Evolutionary conservation across 2,329 filamentous ascomycete species (phyloP).

Genomic region (Aspergillus aculeatus): DNA sequence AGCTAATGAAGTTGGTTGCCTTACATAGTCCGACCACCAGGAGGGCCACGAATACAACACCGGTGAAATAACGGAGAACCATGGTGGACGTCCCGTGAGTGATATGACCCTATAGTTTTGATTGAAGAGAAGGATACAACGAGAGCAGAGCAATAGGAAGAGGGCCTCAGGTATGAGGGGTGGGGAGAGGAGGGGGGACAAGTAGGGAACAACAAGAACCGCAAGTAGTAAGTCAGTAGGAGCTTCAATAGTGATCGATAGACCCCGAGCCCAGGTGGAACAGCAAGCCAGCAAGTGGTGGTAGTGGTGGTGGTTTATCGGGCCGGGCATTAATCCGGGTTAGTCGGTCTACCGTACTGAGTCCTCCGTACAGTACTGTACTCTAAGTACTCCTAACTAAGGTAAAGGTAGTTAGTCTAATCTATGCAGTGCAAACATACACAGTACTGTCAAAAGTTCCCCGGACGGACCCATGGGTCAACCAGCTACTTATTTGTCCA

Average conservation of each 20-base stretch:
- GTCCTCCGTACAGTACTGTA: too few relatives aligned
- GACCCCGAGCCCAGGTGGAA: slow-evolving; percentile 8
- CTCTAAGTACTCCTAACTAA: too few relatives aligned
- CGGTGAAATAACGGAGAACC: slow-evolving; percentile 70
- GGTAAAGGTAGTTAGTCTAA: slow-evolving; percentile 5
- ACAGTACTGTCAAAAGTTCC: slow-evolving; percentile 18
- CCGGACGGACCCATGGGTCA: slow-evolving; percentile 29
- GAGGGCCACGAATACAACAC: slow-evolving; percentile 67
- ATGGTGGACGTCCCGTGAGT: slow-evolving; percentile 49
- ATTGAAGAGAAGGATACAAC: slow-evolving; percentile 17
- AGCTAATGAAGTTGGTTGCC: slow-evolving; percentile 33
- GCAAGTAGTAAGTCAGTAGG: slow-evolving; percentile 3
- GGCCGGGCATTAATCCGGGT: slow-evolving; percentile 34
- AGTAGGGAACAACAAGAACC: slow-evolving; percentile 14
- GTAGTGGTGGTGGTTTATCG: slow-evolving; percentile 13
- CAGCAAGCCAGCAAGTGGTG: slow-evolving; percentile 14
- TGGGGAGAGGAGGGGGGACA: slow-evolving; percentile 5
- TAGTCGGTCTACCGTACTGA: too few relatives aligned
- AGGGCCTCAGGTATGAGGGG: slow-evolving; percentile 16
- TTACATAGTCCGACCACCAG: slow-evolving; percentile 76
- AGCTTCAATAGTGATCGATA: slow-evolving; percentile 15
- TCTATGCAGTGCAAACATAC: neutral
- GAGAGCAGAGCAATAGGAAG: slow-evolving; percentile 13
- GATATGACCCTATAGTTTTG: slow-evolving; percentile 4
- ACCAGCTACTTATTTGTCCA: slow-evolving; percentile 2